phyloP scores from a whole-genome alignment of 106 monocot species.

The Gastrodia elata region DNA sequence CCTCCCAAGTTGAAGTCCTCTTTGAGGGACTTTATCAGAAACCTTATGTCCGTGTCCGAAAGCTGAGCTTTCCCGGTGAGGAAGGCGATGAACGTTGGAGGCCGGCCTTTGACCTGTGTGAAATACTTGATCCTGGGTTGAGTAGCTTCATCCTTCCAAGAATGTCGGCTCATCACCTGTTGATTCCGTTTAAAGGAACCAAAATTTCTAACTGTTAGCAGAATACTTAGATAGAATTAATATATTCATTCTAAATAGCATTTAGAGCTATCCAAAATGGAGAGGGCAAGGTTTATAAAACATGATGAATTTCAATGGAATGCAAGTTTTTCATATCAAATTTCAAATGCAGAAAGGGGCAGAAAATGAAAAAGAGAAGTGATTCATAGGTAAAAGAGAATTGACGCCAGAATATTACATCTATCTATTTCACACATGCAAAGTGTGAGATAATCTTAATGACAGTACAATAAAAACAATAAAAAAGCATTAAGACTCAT shows the following conservation, averaged over 20 bases:
- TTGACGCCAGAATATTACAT: neutral
- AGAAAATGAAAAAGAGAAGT: neutral
- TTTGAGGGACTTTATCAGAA: constrained; percentile 72
- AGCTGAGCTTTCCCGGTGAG: constrained; percentile 68
- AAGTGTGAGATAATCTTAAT: neutral
- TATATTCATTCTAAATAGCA: no score
- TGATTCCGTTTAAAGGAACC: neutral
- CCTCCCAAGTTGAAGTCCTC: constrained; percentile 94
- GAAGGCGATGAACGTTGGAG: constrained; percentile 91
- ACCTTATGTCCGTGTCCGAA: constrained; percentile 67
- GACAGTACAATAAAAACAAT: neutral
- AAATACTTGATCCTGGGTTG: constrained; percentile 90
- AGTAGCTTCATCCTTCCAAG: constrained; percentile 85
- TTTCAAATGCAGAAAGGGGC: neutral
- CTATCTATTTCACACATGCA: neutral
- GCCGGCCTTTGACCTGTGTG: constrained; percentile 94
- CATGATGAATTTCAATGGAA: neutral
- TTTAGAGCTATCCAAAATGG: no score
- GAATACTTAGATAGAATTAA: no score
- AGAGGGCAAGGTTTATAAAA: no score
- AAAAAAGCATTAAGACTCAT: neutral
- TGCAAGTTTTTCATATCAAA: neutral
- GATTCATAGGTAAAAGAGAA: neutral
- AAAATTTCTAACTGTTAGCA: no score
- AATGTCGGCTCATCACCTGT: constrained; percentile 98